These are phyloP conservation scores for Cladophialophora yegresii DNA, from an alignment of 2,329 filamentous ascomycete genomes.

Conservation along the genomic window DNA sequence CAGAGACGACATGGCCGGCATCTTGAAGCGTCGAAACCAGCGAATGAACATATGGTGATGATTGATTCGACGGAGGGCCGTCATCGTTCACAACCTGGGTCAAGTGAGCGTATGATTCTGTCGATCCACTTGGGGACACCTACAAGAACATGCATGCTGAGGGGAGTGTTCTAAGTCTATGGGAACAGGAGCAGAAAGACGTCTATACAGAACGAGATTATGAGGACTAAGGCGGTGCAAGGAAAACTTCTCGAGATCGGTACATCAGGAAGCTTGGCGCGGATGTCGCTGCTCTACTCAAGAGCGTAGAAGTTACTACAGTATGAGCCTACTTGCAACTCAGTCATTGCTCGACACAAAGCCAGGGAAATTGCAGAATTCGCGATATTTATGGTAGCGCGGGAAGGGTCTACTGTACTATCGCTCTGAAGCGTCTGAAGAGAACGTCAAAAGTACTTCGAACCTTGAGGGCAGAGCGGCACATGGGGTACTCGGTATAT, in stretches of 20 bases:
- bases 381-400: too few relatives aligned
- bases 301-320: too few relatives aligned
- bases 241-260: neutral
- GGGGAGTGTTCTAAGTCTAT: neutral
- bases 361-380: too few relatives aligned
- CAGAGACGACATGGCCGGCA: conserved; percentile 82
- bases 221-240: neutral
- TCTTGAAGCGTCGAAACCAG: conserved; percentile 68
- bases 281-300: neutral
- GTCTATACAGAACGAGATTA: neutral
- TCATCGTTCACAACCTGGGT: conserved; percentile 67
- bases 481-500: neutral
- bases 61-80: conserved; percentile 74
- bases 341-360: too few relatives aligned
- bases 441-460: neutral
- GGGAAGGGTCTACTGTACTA: too few relatives aligned
- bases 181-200: conserved; percentile 1
- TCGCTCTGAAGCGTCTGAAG: too few relatives aligned
- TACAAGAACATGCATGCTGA: conserved; percentile 56
- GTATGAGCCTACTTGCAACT: too few relatives aligned
- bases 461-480: too few relatives aligned
- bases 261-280: neutral
- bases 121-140: conserved; percentile 22
- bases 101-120: neutral
- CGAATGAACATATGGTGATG: conserved; percentile 77